These are phyloP conservation scores for Hypoxylon sp. DNA, from an alignment of 2,329 filamentous ascomycete genomes.

Conservation along the genomic window DNA sequence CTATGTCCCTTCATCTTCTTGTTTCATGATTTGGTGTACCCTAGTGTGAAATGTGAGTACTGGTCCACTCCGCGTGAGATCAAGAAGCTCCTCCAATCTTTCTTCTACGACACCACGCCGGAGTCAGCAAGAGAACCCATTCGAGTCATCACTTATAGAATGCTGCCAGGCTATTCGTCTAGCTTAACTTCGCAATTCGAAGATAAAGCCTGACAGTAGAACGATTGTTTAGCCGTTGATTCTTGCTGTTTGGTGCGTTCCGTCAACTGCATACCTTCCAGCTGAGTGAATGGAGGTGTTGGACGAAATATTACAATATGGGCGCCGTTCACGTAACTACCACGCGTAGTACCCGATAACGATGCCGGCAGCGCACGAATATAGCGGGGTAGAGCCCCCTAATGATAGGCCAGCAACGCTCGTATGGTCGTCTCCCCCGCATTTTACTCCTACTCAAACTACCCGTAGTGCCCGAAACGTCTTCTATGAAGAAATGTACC, in stretches of 20 bases:
- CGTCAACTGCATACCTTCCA: background rate
- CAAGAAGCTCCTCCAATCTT: background rate
- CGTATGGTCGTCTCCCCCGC: slow-evolving; percentile 8
- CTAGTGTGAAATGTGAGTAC: background rate
- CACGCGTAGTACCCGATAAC: too few species aligned
- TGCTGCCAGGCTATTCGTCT: background rate
- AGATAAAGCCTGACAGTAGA: background rate
- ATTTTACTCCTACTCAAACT: slow-evolving; percentile 8
- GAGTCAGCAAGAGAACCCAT: background rate
- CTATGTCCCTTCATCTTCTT: too few species aligned
- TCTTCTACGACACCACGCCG: background rate
- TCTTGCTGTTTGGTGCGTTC: background rate
- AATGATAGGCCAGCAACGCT: background rate
- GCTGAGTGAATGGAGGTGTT: background rate
- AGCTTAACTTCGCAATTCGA: background rate
- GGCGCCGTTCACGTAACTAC: too few species aligned
- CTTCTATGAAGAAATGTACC: background rate
- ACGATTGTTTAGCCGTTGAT: background rate
- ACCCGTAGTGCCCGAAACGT: background rate
- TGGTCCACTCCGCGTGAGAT: background rate
- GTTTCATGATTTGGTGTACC: too few species aligned
- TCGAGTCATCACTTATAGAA: background rate
- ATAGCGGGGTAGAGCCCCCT: background rate
- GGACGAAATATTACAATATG: background rate
- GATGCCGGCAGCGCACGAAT: too few species aligned